Base-by-base conservation (phyloP, 768 basidiomycete species). In the Suillus subaureus region DNA sequence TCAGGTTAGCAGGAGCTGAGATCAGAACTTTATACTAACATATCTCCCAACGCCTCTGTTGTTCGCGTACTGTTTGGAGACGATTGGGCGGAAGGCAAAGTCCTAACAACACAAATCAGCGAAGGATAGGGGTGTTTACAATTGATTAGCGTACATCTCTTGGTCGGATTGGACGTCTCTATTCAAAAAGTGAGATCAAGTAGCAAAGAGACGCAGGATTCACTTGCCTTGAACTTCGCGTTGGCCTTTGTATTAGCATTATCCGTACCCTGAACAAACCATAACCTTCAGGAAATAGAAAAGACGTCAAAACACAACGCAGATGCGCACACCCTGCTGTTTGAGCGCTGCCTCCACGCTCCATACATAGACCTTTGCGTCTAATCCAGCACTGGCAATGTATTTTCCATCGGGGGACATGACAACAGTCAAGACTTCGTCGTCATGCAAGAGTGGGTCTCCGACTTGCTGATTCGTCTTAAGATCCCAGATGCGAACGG, bases 1-100 rank as follows among this genome's bases (percentile, higher is more conserved):
- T 12, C 9, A n/a, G 45, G 45, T n/a, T 4, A 4, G n/a, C 3
- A 12, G 4, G 4, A 47, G n/a, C 45, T 47, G 1, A 23, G n/a
- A 47, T 12, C 2, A 4, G 13, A 47, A 47, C 4, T 2, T 11
- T 12, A 47, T n/a, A 23, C 45, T 23, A 11, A 47, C 75, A 7
- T 64, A 33, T 4, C 33, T 35, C 15, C 28, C 26, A 1, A 23
- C 4, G n/a, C 56, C 39, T 26, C 35, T 43, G 61, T 81, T 75
- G 49, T 71, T 71, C 9, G 65, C 11, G 9, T 21, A 21, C 45
- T 47, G n/a, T 47, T 23, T 23, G n/a, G 45, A 23, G n/a, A 47
- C n/a, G 8, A 9, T 21, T 9, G 21, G 43, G 11, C 8, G 43
- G 3, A 4, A 45, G 18, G 18, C 8, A 45, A 45, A 21, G 43